Evolutionary conservation across 768 basidiomycete species (phyloP), one percentile per base, ranked within the genome.

Genomic region (Phaeotremella skinneri): DNA sequence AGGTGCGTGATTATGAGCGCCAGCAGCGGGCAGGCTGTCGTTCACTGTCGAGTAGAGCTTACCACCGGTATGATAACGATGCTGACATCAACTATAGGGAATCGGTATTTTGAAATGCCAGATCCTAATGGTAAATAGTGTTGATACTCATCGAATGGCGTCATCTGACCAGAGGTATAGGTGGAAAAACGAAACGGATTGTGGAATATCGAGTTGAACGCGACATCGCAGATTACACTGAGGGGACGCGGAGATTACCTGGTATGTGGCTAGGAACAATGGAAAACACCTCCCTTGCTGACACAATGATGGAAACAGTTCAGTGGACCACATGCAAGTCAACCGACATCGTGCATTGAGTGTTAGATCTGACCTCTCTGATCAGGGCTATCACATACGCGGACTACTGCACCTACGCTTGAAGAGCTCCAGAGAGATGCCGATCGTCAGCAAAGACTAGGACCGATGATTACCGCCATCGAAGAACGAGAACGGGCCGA

Each of bases 331-430:
- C 71, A 26, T 73, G 71, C 70, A 41, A 39, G 71, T 57, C 14
- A 27, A 9, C 20, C 32, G 14, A 25, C 25, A 21, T 21, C 23
- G 3, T 49, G 26, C 31, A 30, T 42, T 49, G 41, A 23, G 11
- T 30, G 23, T 23, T 27, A n/a, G 21, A 26, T 34, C 20, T 58
- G 17, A 5, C 30, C 49, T 58, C 21, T 39, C 25, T 56, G 20
- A 23, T 0, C 52, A 73, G 72, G 72, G 72, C 61, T 73, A 2
- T 73, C 72, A 17, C 68, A 73, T 50, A 73, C 72, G 17, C 67
- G 72, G 9, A 31, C 63, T 2, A 47, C 62, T 31, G 69, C 72
- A 5, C 72, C 72, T 3, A 57, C 65, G 1, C 20, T 70, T 6
- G 29, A 47, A 20, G 72, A 73, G 42, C 58, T 73, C 13, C 29